A percentile compares a stretch with the other conserved stretches of the same genome.
Evolutionary conservation across 352 stramenopile species (phyloP).

Genomic region (Aphanomyces invadans): DNA sequence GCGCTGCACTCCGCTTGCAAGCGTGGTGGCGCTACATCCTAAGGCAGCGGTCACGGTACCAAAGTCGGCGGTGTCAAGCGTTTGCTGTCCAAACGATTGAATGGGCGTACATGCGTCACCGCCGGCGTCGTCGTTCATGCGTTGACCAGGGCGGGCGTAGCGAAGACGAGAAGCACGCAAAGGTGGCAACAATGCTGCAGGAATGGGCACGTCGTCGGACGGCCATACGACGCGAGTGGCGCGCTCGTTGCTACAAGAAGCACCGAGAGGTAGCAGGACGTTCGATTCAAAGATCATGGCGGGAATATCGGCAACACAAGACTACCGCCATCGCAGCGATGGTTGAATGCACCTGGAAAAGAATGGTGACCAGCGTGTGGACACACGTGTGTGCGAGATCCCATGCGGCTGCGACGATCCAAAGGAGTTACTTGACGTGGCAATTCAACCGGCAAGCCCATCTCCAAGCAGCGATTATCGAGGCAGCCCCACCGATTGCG

Average conservation of each 20-base stretch:
- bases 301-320: background rate
- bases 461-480: no score
- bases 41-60: background rate
- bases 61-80: background rate
- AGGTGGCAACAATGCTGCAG: background rate
- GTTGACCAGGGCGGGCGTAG: background rate
- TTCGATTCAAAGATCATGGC: background rate
- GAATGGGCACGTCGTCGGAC: background rate
- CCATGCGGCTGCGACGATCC: background rate
- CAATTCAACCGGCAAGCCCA: slow-evolving; percentile 10
- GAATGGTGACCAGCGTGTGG: background rate
- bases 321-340: background rate
- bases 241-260: background rate
- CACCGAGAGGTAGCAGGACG: background rate
- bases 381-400: background rate
- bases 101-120: background rate
- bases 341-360: background rate
- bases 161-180: background rate
- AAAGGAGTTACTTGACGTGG: slow-evolving; percentile 4
- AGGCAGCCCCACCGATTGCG: no score
- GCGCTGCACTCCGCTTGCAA: background rate
- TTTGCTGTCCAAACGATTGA: slow-evolving; percentile 9
- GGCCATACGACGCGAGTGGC: background rate
- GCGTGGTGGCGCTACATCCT: background rate
- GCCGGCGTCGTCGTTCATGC: background rate